Evolutionary conservation across 1,284 basidiomycete genomes (phyloP), one percentile per base, ranked within the genome.

Genomic region (Mycena sp.): DNA sequence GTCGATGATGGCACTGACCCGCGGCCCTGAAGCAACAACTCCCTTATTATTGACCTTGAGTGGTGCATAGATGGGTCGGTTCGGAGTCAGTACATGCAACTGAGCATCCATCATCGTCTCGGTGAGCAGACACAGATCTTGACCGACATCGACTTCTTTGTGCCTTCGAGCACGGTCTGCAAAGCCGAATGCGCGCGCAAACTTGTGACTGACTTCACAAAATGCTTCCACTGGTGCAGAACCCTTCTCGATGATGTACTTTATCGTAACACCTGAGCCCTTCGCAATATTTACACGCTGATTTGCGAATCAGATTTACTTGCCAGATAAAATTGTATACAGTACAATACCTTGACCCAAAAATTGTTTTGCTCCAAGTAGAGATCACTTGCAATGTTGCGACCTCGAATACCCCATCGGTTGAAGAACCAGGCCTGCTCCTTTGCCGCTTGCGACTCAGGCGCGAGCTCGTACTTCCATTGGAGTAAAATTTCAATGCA

Each of bases 91-190:
- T 2, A 54, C 30, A 37, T 55, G 53, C 21, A 55, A 29, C 30
- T 32, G 43, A 17, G 53, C 53, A 37, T 55, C 53, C 41, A 54
- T 10, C 38, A 54, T 54, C 6, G 40, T 54, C 51, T 54, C 51
- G 16, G 28, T 30, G 40, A 54, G 53, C 14, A 45, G 17, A 7
- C 43, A 23, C 6, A 55, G 41, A 25, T 55, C 53, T 37, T 55
- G 53, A n/a, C 53, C 53, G 12, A 55, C 43, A 35, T 55, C 30
- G 21, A 55, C 53, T 35, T 55, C 53, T 29, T 55, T 55, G 53
- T 55, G 53, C 43, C 53, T 32, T 19, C 53, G 43, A 55, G 53
- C 53, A 3, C 30, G 14, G 30, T 55, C 53, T 21, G 43, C 43
- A 41, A 55, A 55, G 11, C 53, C 53, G 23, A 55, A 55, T 10